Evolutionary conservation across 768 basidiomycete species (phyloP).

Genomic region (Termitomyces sp.): DNA sequence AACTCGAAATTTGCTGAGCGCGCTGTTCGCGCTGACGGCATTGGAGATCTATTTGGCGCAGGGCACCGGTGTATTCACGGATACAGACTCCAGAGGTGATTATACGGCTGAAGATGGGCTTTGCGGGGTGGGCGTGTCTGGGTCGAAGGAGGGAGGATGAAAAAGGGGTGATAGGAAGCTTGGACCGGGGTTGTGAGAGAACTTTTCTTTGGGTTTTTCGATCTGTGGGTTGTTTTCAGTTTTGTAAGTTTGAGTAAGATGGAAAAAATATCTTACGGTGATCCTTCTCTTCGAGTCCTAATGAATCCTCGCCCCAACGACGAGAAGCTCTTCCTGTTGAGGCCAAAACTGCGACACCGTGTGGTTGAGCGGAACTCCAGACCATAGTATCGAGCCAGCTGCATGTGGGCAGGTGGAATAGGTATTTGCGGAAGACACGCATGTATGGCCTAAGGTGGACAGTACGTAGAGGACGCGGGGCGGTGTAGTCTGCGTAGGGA

Average conservation of each 20-base stretch:
- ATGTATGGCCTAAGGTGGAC: conserved; percentile 39
- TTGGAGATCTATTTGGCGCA: conserved; percentile 15
- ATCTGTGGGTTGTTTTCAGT: conserved; percentile 23
- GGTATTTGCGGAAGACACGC: neutral
- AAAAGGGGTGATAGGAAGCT: conserved; percentile 23
- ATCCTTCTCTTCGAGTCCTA: too few relatives aligned
- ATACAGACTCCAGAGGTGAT: conserved; percentile 79
- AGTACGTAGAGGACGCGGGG: conserved; percentile 15
- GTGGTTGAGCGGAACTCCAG: conserved; percentile 34
- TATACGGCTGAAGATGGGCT: conserved; percentile 71
- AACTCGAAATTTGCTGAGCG: neutral
- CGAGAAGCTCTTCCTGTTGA: too few relatives aligned
- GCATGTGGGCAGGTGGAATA: too few relatives aligned
- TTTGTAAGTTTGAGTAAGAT: too few relatives aligned
- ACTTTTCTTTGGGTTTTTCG: conserved; percentile 68
- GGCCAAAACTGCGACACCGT: conserved; percentile 67
- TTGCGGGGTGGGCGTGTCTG: conserved; percentile 42
- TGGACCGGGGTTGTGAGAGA: conserved; percentile 64
- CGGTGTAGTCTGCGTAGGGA: neutral
- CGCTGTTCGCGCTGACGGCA: conserved; percentile 13
- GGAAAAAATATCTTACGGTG: too few relatives aligned
- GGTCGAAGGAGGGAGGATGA: neutral
- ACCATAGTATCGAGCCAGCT: too few relatives aligned
- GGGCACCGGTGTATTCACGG: conserved; percentile 53
- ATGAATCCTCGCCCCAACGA: too few relatives aligned